These are phyloP conservation scores for Tricholoma flavovirens DNA, from an alignment of 768 basidiomycete species.

Conservation along the genomic window DNA sequence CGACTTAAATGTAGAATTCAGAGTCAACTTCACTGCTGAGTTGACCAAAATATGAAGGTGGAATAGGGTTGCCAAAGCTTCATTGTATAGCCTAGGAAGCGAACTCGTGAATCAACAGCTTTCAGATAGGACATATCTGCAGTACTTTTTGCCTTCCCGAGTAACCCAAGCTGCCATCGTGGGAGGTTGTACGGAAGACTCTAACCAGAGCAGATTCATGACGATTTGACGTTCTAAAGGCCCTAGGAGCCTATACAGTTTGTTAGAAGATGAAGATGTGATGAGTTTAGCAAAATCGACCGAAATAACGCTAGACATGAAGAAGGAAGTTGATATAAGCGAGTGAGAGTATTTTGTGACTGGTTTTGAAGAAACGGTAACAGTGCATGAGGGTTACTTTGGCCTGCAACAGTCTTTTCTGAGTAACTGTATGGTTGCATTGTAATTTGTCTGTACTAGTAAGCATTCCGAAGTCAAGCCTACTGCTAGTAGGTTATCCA, in stretches of 20 bases:
- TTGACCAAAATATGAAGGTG: slow-evolving; percentile 66
- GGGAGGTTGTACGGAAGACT: slow-evolving; percentile 57
- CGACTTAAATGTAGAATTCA: slow-evolving; percentile 74
- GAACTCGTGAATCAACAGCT: slow-evolving; percentile 9
- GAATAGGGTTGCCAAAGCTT: slow-evolving; percentile 56
- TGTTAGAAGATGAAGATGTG: slow-evolving; percentile 16
- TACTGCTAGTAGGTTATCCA: background rate
- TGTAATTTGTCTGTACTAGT: no score
- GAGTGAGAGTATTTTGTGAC: slow-evolving; percentile 68
- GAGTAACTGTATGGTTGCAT: slow-evolving; percentile 21
- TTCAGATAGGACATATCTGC: slow-evolving; percentile 8
- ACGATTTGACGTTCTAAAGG: slow-evolving; percentile 80
- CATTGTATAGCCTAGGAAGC: slow-evolving; percentile 53
- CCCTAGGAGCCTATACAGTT: slow-evolving; percentile 53
- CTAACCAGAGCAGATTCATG: slow-evolving; percentile 87
- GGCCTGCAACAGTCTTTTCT: slow-evolving; percentile 14
- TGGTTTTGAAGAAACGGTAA: slow-evolving; percentile 79
- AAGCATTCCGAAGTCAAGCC: no score
- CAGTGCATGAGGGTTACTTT: slow-evolving; percentile 49
- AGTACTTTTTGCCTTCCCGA: slow-evolving; percentile 66
- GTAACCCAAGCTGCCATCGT: slow-evolving; percentile 77
- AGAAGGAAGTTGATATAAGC: slow-evolving; percentile 81
- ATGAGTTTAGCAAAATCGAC: slow-evolving; percentile 29
- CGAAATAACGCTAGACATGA: slow-evolving; percentile 89
- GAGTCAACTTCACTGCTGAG: slow-evolving; percentile 51